phyloP scores from a whole-genome alignment of 1,139 yeast genomes.

The Neolecta irregularis region DNA sequence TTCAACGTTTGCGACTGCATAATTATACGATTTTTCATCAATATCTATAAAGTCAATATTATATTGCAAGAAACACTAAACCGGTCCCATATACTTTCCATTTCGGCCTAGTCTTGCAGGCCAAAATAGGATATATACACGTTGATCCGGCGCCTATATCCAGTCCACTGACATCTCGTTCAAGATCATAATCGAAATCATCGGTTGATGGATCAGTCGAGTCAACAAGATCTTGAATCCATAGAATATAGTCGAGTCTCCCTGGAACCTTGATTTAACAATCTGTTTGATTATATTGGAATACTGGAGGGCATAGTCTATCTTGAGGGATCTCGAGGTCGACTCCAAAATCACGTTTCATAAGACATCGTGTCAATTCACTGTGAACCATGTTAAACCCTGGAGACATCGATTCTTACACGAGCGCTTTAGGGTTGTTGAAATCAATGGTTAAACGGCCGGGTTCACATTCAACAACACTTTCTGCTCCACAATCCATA shows the following conservation, averaged over 20 bases:
- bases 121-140: conserved; percentile 18
- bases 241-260: conserved; percentile 16
- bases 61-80: background rate
- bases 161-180: conserved; percentile 10
- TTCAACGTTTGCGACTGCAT: conserved; percentile 14
- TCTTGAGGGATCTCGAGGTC: conserved; percentile 12
- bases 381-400: conserved; percentile 6
- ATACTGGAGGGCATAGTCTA: conserved; percentile 18
- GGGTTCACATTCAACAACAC: conserved; percentile 3
- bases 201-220: too few species aligned
- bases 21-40: conserved; percentile 13
- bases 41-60: conserved; percentile 12
- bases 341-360: conserved; percentile 15
- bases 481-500: background rate
- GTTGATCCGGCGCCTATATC: conserved; percentile 19
- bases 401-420: conserved; percentile 5
- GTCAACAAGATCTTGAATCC: conserved; percentile 17
- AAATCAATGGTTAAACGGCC: conserved; percentile 13
- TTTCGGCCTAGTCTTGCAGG: conserved; percentile 11
- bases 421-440: conserved; percentile 14
- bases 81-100: conserved; percentile 19
- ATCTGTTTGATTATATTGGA: background rate
- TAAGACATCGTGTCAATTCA: conserved; percentile 14
- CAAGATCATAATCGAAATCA: background rate
- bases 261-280: conserved; percentile 12